Evolutionary conservation across 345 rosid species (phyloP).

Genomic region (Gossypium rotundifolium): DNA sequence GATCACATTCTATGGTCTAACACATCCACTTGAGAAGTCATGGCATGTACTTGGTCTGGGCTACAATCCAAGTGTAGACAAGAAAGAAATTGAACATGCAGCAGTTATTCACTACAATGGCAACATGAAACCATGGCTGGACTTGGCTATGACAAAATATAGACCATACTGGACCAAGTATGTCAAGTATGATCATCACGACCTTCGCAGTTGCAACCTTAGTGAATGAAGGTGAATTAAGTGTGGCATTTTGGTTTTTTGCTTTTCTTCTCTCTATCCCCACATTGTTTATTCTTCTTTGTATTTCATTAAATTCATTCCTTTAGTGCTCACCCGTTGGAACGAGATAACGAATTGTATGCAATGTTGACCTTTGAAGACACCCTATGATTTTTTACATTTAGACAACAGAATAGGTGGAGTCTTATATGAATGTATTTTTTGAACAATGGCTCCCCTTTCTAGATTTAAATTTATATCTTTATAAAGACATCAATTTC

Average conservation of each 20-base stretch:
- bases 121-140: slow-evolving; percentile 99
- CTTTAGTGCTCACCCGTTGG: slow-evolving; percentile 4
- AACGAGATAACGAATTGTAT: slow-evolving; percentile 20
- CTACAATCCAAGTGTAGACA: slow-evolving; percentile 82
- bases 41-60: slow-evolving; percentile 99
- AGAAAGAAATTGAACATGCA: slow-evolving; percentile 76
- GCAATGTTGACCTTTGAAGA: slow-evolving; percentile 24
- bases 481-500: background rate
- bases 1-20: slow-evolving; percentile 85
- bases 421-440: slow-evolving; percentile 14
- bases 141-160: slow-evolving; percentile 91
- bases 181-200: slow-evolving; percentile 86
- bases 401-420: slow-evolving; percentile 13
- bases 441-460: slow-evolving; percentile 9
- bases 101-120: slow-evolving; percentile 96
- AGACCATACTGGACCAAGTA: slow-evolving; percentile 86
- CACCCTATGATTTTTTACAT: background rate
- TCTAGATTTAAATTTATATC: background rate
- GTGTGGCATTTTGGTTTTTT: background rate
- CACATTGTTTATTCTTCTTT: slow-evolving; percentile 32
- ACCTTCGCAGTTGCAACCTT: slow-evolving; percentile 70
- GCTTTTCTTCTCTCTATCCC: slow-evolving; percentile 18
- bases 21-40: slow-evolving; percentile 78
- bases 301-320: slow-evolving; percentile 44
- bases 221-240: slow-evolving; percentile 37